These are phyloP conservation scores for Daldinia loculata DNA, from an alignment of 495 filamentous ascomycete genomes.

Conservation along the genomic window DNA sequence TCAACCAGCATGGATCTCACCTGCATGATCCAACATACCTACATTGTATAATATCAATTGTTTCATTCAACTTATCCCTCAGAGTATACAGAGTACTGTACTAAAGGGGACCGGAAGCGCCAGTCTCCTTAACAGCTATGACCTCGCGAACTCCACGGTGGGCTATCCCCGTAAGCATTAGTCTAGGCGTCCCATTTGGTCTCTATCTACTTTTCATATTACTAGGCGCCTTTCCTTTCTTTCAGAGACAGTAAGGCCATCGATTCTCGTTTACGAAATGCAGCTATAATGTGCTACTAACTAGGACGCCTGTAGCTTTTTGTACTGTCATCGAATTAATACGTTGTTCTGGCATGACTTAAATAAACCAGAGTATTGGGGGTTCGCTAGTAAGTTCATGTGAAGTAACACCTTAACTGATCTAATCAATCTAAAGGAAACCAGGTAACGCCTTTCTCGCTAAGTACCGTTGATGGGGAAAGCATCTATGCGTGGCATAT, in stretches of 20 bases:
- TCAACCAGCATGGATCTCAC: no score
- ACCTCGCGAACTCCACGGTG: constrained; percentile 31
- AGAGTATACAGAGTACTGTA: no score
- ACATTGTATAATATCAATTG: no score
- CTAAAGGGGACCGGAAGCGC: no score
- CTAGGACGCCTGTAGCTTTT: constrained; percentile 57
- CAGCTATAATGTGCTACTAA: constrained; percentile 18
- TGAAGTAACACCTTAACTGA: constrained; percentile 1
- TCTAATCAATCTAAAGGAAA: constrained; percentile 53
- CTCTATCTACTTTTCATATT: constrained; percentile 57
- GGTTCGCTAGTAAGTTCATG: constrained; percentile 73
- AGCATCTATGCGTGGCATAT: constrained; percentile 77
- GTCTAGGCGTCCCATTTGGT: constrained; percentile 51
- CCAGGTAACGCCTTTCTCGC: constrained; percentile 73
- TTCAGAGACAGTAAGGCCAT: constrained; percentile 67
- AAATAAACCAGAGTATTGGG: constrained; percentile 78
- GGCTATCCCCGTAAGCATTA: constrained; percentile 39
- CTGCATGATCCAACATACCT: no score
- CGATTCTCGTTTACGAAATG: constrained; percentile 2
- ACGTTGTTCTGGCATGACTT: constrained; percentile 73
- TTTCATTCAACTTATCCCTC: no score
- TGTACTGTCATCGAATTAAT: constrained; percentile 81
- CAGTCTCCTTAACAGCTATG: constrained; percentile 16
- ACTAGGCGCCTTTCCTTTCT: constrained; percentile 57
- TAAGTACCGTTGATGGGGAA: constrained; percentile 65